phyloP scores from a whole-genome alignment of 345 rosid genomes.

The Syzygium aqueum region DNA sequence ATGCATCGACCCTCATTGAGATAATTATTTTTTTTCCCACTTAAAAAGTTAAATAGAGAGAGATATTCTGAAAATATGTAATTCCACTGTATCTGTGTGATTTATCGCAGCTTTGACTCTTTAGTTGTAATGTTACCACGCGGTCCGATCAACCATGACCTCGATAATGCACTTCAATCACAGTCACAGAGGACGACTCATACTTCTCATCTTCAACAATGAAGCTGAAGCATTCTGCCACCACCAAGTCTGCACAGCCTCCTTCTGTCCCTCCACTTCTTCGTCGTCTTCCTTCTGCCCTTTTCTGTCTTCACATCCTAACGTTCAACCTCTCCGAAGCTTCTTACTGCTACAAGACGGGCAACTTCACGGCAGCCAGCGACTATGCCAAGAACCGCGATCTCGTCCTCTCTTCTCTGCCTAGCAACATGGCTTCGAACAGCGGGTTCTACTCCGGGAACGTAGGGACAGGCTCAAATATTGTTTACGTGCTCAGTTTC shows the following conservation, averaged over 20 bases:
- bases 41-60: neutral
- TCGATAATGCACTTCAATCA: no score
- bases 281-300: neutral
- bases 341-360: neutral
- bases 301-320: neutral
- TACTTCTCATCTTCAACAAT: neutral
- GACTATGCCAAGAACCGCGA: conserved; percentile 8
- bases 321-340: neutral
- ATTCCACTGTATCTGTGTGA: neutral
- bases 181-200: neutral
- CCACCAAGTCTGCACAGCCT: neutral
- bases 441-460: conserved; percentile 2
- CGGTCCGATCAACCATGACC: no score
- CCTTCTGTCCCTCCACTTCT: neutral
- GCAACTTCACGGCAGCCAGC: conserved; percentile 1
- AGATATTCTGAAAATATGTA: neutral
- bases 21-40: neutral
- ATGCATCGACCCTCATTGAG: neutral
- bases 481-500: conserved; percentile 13
- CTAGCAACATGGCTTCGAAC: neutral
- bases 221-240: neutral
- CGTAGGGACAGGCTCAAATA: neutral
- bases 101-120: neutral
- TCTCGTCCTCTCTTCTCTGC: conserved; percentile 8
- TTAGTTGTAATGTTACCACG: no score